Conservation (phyloP, 805 yeast species). For the Yarrowia sp. region DNA sequence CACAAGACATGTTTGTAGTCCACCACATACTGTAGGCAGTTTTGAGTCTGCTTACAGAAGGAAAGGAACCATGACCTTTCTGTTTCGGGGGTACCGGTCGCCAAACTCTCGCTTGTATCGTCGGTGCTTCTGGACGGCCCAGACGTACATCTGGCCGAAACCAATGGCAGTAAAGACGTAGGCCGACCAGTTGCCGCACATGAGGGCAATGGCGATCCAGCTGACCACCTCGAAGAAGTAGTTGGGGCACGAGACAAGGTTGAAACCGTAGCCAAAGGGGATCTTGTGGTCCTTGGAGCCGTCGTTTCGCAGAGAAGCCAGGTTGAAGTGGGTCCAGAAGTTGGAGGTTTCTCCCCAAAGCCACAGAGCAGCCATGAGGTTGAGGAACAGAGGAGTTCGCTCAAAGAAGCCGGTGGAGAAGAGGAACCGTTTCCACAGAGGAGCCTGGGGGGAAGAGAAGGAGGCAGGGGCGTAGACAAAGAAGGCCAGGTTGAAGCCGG, state of each 20-base stretch:
- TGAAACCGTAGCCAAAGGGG: conserved; percentile 86
- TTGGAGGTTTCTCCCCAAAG: conserved; percentile 72
- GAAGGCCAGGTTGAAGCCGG: conserved; percentile 67
- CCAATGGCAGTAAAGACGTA: conserved; percentile 74
- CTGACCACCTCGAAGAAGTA: conserved; percentile 84
- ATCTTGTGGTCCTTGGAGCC: conserved; percentile 67
- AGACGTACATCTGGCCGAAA: conserved; percentile 80
- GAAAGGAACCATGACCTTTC: conserved; percentile 82
- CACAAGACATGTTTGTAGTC: too few species aligned
- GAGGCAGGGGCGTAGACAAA: conserved; percentile 58
- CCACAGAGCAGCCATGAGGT: conserved; percentile 47
- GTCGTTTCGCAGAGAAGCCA: conserved; percentile 61
- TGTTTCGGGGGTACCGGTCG: conserved; percentile 76
- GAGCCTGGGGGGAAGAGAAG: conserved; percentile 43
- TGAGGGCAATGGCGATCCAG: conserved; percentile 74
- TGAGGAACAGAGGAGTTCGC: conserved; percentile 28
- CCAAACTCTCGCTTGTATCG: conserved; percentile 73
- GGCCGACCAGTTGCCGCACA: conserved; percentile 80
- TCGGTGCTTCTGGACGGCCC: conserved; percentile 90
- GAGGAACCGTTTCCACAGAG: conserved; percentile 41
- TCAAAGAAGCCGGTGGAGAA: conserved; percentile 44
- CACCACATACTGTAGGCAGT: too few species aligned
- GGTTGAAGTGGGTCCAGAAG: conserved; percentile 70
- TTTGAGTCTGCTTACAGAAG: conserved; percentile 54
- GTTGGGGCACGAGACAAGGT: conserved; percentile 87